These are phyloP conservation scores for Blastobotrys malaysiensis DNA, from an alignment of 1,139 yeast species.

Conservation along the genomic window DNA sequence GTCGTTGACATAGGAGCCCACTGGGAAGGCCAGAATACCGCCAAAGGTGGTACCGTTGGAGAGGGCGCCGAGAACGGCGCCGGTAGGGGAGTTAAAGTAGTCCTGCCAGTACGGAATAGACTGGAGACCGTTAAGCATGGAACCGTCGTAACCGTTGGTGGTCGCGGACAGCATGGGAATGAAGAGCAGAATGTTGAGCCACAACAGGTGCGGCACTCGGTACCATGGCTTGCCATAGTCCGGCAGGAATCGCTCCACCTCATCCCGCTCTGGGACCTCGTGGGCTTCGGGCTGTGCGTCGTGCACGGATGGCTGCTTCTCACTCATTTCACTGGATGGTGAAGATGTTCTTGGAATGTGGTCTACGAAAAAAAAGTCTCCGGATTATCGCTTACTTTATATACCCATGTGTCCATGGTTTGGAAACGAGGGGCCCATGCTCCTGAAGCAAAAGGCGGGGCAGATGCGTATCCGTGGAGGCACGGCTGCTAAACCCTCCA, in stretches of 20 bases:
- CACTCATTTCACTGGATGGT: not conserved
- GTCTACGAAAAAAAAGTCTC: not conserved
- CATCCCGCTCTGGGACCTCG: not conserved
- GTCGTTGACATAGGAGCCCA: constrained; percentile 8
- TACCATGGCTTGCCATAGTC: constrained; percentile 32
- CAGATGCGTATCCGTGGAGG: not conserved
- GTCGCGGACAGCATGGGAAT: constrained; percentile 11
- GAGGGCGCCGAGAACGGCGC: constrained; percentile 16
- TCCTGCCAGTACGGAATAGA: constrained; percentile 9
- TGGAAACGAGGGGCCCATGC: no score
- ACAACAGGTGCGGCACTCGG: constrained; percentile 34
- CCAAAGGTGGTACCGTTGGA: constrained; percentile 12
- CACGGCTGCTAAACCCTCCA: not conserved
- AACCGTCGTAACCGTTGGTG: constrained; percentile 12
- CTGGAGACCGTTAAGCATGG: constrained; percentile 12
- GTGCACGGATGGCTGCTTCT: not conserved
- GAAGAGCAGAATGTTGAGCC: constrained; percentile 30
- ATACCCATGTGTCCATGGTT: not conserved
- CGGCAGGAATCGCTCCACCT: constrained; percentile 31
- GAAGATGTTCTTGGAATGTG: not conserved
- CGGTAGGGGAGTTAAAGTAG: constrained; percentile 5
- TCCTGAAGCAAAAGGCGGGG: not conserved
- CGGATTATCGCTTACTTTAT: not conserved
- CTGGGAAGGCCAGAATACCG: constrained; percentile 8
- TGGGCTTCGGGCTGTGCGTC: not conserved